Base-by-base conservation (phyloP, 108 stramenopile genomes). In the Bacterosira constricta region DNA sequence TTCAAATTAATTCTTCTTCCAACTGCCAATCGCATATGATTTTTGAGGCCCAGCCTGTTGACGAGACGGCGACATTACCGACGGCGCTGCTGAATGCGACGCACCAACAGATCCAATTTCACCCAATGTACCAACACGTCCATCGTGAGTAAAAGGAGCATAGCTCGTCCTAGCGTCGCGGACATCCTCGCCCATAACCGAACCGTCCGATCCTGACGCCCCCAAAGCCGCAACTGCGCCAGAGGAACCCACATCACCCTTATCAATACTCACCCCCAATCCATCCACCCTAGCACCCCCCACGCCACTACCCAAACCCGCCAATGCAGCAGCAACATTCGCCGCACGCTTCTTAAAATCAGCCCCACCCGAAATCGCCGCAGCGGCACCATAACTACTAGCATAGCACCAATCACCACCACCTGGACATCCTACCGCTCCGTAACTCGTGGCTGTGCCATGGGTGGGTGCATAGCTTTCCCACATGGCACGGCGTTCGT, bases 391-490 rank as follows among this genome's bases (percentile, higher is more conserved):
- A 41, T 30, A 45, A 1, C 15, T 26, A 0, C 47, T 39, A 2
- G 49, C 70, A 41, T 71, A 71, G 9, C 70, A 71, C 70, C 70
- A 71, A 44, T 71, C 70, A 1, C 70, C 70, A 18, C 70, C 70
- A 1, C 70, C 70, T 6, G 71, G 71, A 55, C 71, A 65, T 37
- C 73, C 73, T 31, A 74, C 46, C n/a, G 32, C 54, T 0, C 73
- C 73, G 25, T 38, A 6, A 13, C 26, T 7, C 4, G 51, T 44
- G 3, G 64, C 60, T 6, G 38, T 30, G 39, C 63, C 63, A 42
- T 74, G 32, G 54, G 41, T 42, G 1, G 70, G 70, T 6, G 73
- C 73, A 34, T 74, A 74, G 54, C 37, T 42, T 13, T 44, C 55
- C 73, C 73, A 74, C 18, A 15, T 34, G 1, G 29, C 56, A 6